phyloP scores from a whole-genome alignment of 1,284 basidiomycete genomes.

The Anthracocystis walkeri region DNA sequence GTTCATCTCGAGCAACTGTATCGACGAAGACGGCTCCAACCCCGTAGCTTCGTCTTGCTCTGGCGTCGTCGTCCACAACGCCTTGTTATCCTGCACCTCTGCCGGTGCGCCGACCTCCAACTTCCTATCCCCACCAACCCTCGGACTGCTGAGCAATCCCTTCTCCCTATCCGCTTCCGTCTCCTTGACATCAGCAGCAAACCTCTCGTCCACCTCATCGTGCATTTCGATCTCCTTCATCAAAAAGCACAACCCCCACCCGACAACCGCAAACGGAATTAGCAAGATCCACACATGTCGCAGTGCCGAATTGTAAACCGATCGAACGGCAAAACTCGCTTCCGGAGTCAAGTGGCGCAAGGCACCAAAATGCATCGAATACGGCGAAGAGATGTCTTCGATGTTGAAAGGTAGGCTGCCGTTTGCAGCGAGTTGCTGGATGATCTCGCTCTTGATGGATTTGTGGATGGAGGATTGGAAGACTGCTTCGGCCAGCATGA shows the following conservation, averaged over 20 bases:
- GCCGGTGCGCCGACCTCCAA: background rate
- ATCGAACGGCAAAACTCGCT: slow-evolving; percentile 17
- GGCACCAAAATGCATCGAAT: slow-evolving; percentile 28
- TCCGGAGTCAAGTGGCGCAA: slow-evolving; percentile 13
- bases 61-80: background rate
- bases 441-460: slow-evolving; percentile 22
- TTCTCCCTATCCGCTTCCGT: slow-evolving; percentile 14
- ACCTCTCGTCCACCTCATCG: slow-evolving; percentile 39
- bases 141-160: background rate
- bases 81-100: background rate
- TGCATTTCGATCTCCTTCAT: slow-evolving; percentile 45
- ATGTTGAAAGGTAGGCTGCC: slow-evolving; percentile 37
- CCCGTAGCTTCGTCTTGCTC: background rate
- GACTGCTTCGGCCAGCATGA: slow-evolving; percentile 46
- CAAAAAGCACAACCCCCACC: slow-evolving; percentile 22
- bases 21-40: slow-evolving; percentile 1
- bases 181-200: slow-evolving; percentile 17
- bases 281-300: slow-evolving; percentile 32
- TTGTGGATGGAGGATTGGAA: slow-evolving; percentile 41
- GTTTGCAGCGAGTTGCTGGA: slow-evolving; percentile 24
- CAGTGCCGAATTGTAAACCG: slow-evolving; percentile 23
- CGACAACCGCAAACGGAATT: slow-evolving; percentile 30
- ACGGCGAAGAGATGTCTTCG: slow-evolving; percentile 32
- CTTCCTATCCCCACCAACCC: no score
- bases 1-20: slow-evolving; percentile 1